Percentiles rank a stretch among this genome's conserved stretches.
Conservation (phyloP, 2,329 filamentous ascomycete species). For the Periconia sp. region DNA sequence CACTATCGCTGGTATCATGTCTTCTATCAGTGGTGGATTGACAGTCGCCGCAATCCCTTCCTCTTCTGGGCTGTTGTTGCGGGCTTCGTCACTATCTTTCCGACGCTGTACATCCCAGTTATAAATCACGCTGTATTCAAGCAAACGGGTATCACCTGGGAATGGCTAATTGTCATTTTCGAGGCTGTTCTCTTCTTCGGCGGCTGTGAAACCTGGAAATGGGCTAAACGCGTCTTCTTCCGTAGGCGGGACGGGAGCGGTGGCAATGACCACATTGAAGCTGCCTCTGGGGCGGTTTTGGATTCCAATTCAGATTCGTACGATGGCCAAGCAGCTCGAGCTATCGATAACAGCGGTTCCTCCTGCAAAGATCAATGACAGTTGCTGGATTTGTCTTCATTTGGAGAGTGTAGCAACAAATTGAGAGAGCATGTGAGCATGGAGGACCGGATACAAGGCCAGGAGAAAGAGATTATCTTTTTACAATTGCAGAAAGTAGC, state of each 20-base stretch:
- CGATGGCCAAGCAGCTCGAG: no score
- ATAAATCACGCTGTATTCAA: constrained; percentile 68
- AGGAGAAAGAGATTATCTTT: no score
- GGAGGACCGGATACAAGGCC: no score
- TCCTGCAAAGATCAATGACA: no score
- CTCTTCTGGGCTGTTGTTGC: constrained; percentile 47
- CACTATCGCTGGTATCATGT: constrained; percentile 57
- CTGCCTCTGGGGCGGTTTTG: no score
- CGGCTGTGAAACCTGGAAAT: constrained; percentile 69
- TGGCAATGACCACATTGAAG: no score
- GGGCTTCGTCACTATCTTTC: constrained; percentile 49
- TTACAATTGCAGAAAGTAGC: no score
- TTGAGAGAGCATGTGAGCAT: no score
- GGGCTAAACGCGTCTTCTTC: constrained; percentile 58
- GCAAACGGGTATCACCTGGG: constrained; percentile 67
- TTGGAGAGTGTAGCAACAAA: no score
- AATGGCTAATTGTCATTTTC: constrained; percentile 70
- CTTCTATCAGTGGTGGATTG: constrained; percentile 62
- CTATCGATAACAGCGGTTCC: no score
- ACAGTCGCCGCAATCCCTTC: constrained; percentile 72
- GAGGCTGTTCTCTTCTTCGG: constrained; percentile 64
- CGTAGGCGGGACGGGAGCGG: constrained; percentile 2
- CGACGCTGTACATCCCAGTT: constrained; percentile 65
- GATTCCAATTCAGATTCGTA: no score
- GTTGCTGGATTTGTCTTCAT: no score